Base-by-base conservation (phyloP, 345 rosid genomes). In the Aquilaria malaccensis region DNA sequence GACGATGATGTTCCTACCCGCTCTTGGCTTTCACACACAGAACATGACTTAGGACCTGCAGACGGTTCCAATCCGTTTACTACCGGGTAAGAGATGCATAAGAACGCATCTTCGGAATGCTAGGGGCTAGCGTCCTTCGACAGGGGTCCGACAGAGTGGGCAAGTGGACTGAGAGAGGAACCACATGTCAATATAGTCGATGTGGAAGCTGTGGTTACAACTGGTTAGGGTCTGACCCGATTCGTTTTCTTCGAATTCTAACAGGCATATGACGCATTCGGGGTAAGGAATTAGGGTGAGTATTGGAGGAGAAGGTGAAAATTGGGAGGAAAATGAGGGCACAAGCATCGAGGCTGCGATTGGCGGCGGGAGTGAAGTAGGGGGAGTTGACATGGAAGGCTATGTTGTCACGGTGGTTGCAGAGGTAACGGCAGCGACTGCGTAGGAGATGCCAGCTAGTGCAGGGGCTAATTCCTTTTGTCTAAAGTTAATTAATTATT, bases 151-250 rank as follows among this genome's bases (percentile, higher is more conserved):
- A 47, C 99, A 95, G 45, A 95, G 89, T n/a, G 97, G 99, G 66
- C 96, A 93, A 0, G 96, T 89, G 47, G 87, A 77, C 64, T 93
- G 97, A 43, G 97, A 82, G 52, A 81, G 89, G 68, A 95, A 88
- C 97, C 99, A 91, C 99, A 91, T 91, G 66, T 95, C 97, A 7
- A 91, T 88, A 30, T 96, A 95, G 1, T 79, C 96, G n/a, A 77
- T 71, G 48, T 95, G 99, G 62, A 95, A 95, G 32, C 82, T 77
- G 45, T 95, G 97, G 10, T 80, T 84, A 52, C 99, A 95, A 7
- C 79, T 83, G 32, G 97, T 95, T 55, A 95, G 69, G 29, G 73
- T 60, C 79, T 93, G 89, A 60, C 95, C 97, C 78, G 71, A 70
- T 15, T 95, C 97, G 33, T 67, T 64, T 37, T 86, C 95, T 9